These are phyloP conservation scores for Lachancea lanzarotensis DNA, from an alignment of 805 yeast species.

Conservation along the genomic window DNA sequence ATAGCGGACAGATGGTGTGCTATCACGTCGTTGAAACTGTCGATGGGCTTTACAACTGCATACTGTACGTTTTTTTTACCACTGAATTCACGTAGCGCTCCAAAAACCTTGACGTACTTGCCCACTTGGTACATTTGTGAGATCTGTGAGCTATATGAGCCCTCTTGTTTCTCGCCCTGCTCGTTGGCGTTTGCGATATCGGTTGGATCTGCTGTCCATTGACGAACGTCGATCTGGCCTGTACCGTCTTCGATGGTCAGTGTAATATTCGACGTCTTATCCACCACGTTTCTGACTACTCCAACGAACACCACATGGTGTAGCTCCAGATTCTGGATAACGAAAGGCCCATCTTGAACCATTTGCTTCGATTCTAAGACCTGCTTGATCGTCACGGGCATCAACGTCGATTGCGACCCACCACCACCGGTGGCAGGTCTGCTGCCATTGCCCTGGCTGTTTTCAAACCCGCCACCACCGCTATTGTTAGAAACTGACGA, in stretches of 20 bases:
- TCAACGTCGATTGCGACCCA: slow-evolving; percentile 29
- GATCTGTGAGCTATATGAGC: slow-evolving; percentile 25
- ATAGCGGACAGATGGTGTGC: slow-evolving; percentile 65
- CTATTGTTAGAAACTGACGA: slow-evolving; percentile 31
- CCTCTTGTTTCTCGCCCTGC: slow-evolving; percentile 20
- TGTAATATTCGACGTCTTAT: slow-evolving; percentile 48
- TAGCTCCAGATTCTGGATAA: slow-evolving; percentile 51
- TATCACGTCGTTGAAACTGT: slow-evolving; percentile 60
- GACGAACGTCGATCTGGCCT: slow-evolving; percentile 55
- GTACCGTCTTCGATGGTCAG: slow-evolving; percentile 76
- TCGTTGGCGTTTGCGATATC: slow-evolving; percentile 27
- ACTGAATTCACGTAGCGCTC: slow-evolving; percentile 52
- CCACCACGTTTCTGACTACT: slow-evolving; percentile 57
- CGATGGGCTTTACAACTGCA: slow-evolving; percentile 50
- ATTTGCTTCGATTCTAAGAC: slow-evolving; percentile 52
- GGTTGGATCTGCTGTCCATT: slow-evolving; percentile 48
- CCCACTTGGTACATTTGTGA: slow-evolving; percentile 38
- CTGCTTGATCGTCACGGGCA: slow-evolving; percentile 72
- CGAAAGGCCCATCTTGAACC: slow-evolving; percentile 63
- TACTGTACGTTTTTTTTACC: slow-evolving; percentile 60
- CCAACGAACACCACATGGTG: slow-evolving; percentile 63
- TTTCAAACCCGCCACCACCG: slow-evolving; percentile 28
- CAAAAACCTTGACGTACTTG: slow-evolving; percentile 55
- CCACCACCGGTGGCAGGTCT: slow-evolving; percentile 20
- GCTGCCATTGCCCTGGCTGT: slow-evolving; percentile 15